A percentile compares a stretch with the other conserved stretches of the same genome.
phyloP scores from a whole-genome alignment of 129 eudicot species.

The Centaurea solstitialis region DNA sequence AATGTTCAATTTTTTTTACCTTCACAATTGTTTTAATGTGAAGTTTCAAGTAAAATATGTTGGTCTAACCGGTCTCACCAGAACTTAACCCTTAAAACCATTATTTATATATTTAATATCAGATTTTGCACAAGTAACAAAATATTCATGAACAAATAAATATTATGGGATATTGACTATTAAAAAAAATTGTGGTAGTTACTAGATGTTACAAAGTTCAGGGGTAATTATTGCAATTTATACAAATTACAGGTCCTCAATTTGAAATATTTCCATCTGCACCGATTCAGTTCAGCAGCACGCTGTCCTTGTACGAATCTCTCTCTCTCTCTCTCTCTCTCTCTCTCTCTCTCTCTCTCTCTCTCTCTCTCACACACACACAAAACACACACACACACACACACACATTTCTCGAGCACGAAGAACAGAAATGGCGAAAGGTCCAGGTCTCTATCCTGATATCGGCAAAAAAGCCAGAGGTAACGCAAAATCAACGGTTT shows the following conservation, averaged over 20 bases:
- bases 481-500: neutral
- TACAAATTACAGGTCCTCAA: constrained; percentile 7
- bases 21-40: too few species aligned
- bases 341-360: neutral
- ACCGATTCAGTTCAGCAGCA: constrained; percentile 19
- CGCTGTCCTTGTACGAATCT: neutral
- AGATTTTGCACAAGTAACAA: too few species aligned
- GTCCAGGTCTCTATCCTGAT: constrained; percentile 81
- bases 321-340: neutral
- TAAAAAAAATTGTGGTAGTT: too few species aligned
- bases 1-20: too few species aligned
- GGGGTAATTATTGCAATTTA: neutral
- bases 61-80: too few species aligned
- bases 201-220: neutral
- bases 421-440: constrained; percentile 54
- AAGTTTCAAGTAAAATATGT: too few species aligned
- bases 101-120: too few species aligned
- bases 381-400: neutral
- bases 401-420: neutral
- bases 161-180: too few species aligned
- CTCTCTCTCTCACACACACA: neutral
- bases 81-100: too few species aligned
- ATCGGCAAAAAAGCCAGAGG: constrained; percentile 89
- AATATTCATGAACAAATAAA: too few species aligned
- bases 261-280: constrained; percentile 4